Percentiles rank a stretch among this genome's conserved stretches.
These are phyloP conservation scores for Diaporthe longicolla DNA, from an alignment of 2,329 filamentous ascomycete genomes.

Conservation along the genomic window DNA sequence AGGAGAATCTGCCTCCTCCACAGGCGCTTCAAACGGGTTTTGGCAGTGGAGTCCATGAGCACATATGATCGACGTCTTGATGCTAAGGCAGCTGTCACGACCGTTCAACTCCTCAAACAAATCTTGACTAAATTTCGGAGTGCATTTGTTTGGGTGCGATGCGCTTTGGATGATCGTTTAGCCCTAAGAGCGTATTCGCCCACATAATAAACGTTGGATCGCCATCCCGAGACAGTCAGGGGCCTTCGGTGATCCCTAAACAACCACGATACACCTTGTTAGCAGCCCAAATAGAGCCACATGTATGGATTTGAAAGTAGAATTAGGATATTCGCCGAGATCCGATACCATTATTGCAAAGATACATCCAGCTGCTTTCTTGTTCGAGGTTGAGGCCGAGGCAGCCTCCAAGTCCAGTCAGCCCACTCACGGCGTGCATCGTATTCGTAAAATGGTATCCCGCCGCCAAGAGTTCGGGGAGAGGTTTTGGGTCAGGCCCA, in stretches of 20 bases:
- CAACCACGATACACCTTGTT: background rate
- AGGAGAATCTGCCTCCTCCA: background rate
- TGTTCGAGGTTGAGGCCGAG: background rate
- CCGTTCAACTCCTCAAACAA: background rate
- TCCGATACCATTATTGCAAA: background rate
- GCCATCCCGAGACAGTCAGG: background rate
- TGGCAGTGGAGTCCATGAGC: background rate
- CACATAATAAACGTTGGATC: background rate
- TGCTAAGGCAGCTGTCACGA: slow-evolving; percentile 1
- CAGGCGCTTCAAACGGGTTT: background rate
- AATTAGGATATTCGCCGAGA: background rate
- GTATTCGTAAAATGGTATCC: background rate
- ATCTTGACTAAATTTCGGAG: background rate
- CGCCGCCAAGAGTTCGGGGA: background rate
- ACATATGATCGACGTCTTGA: slow-evolving; percentile 2
- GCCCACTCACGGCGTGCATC: background rate
- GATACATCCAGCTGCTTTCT: background rate
- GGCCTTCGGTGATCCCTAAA: background rate
- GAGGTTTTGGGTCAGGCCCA: background rate
- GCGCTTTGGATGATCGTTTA: background rate
- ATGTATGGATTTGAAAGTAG: background rate
- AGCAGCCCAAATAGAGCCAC: background rate
- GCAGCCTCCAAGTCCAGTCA: background rate
- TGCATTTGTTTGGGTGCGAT: background rate
- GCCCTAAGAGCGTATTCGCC: slow-evolving; percentile 2